Conservation (phyloP, 2,329 filamentous ascomycete species). For the Trichoderma sp. region DNA sequence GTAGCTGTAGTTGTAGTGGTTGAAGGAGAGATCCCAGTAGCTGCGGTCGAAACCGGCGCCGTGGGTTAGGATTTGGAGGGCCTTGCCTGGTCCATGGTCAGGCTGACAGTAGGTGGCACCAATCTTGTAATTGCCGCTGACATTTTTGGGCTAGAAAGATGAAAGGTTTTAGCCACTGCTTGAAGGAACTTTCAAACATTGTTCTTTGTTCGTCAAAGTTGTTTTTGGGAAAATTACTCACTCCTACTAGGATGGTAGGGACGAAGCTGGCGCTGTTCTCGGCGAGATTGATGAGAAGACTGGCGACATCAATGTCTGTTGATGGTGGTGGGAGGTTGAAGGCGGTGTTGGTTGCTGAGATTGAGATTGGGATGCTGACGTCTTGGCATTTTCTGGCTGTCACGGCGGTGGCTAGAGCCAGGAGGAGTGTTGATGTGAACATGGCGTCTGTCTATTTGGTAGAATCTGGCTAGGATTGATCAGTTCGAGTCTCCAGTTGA, state of each 20-base stretch:
- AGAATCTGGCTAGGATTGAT: conserved; percentile 33
- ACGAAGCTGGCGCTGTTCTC: conserved; percentile 56
- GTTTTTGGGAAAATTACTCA: conserved; percentile 34
- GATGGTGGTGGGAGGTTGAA: conserved; percentile 55
- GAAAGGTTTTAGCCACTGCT: neutral
- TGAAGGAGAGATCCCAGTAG: conserved; percentile 65
- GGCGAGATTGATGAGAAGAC: conserved; percentile 57
- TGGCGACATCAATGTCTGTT: conserved; percentile 60
- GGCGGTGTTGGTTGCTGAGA: conserved; percentile 57
- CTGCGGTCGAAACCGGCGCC: conserved; percentile 49
- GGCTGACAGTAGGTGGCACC: conserved; percentile 66
- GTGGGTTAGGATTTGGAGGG: conserved; percentile 48
- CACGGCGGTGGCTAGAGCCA: conserved; percentile 35
- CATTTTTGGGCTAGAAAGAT: conserved; percentile 48
- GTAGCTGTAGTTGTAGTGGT: conserved; percentile 66
- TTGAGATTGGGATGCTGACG: conserved; percentile 58
- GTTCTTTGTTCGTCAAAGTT: too few relatives aligned
- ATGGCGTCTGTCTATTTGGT: conserved; percentile 53
- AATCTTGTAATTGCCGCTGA: conserved; percentile 60
- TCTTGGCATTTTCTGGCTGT: conserved; percentile 49
- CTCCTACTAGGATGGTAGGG: conserved; percentile 48
- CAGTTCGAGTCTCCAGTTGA: neutral
- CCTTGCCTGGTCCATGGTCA: conserved; percentile 45
- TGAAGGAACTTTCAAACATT: neutral
- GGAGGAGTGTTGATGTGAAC: conserved; percentile 14